Percentiles rank a stretch among this genome's conserved stretches.
Evolutionary conservation across 148 eudicot genomes (phyloP).

Genomic region (Heliosperma pusillum): DNA sequence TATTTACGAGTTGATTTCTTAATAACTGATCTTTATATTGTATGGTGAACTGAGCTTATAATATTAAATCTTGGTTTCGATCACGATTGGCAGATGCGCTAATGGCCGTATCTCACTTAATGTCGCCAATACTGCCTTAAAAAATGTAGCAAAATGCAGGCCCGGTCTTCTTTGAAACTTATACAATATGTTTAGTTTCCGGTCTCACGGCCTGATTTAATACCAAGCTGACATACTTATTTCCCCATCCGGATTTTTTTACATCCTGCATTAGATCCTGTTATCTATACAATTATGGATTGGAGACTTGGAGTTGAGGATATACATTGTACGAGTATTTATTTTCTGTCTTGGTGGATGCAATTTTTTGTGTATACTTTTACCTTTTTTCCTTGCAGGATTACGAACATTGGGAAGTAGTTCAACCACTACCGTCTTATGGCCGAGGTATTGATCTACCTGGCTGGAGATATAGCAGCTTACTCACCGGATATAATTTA

Average conservation of each 20-base stretch:
- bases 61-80: neutral
- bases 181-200: too few species aligned
- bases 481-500: conserved; percentile 7
- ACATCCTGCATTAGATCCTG: too few species aligned
- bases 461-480: conserved; percentile 15
- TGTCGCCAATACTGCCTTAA: neutral
- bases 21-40: neutral
- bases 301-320: neutral
- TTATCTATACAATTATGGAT: neutral
- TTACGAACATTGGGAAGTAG: conserved; percentile 6
- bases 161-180: too few species aligned
- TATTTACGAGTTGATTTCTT: neutral
- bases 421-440: conserved; percentile 15
- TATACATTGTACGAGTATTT: too few species aligned
- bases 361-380: neutral
- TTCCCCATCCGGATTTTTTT: too few species aligned
- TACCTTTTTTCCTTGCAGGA: conserved; percentile 8
- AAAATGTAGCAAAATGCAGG: too few species aligned
- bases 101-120: neutral
- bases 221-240: neutral
- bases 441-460: conserved; percentile 12
- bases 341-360: too few species aligned
- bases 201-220: neutral
- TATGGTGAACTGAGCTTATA: neutral
- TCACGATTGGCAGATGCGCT: neutral